Percentiles rank a stretch among this genome's conserved stretches.
Conservation (phyloP, 345 rosid species). For the Erodium maritimum region DNA sequence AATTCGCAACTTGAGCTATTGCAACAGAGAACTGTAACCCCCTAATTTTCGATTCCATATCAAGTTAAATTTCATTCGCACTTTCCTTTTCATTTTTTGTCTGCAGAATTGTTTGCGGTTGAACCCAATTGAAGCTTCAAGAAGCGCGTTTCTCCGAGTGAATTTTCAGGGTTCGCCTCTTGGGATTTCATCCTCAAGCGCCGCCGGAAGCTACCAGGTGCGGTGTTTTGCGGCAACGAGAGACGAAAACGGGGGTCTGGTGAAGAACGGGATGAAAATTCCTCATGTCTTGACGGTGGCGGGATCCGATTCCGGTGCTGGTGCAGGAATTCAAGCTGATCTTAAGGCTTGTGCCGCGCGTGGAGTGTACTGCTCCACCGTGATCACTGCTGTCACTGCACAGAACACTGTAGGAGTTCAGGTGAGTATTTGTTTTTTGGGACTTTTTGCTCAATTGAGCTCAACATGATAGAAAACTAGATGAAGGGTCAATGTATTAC, state of each 20-base stretch:
- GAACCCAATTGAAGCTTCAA: no score
- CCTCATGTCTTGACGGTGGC: slow-evolving; percentile 80
- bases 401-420: slow-evolving; percentile 90
- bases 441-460: background rate
- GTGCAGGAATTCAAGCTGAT: slow-evolving; percentile 97
- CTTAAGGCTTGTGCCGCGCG: slow-evolving; percentile 86
- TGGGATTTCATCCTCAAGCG: background rate
- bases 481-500: no score
- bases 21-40: no score
- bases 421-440: slow-evolving; percentile 18
- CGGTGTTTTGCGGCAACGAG: background rate
- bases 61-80: no score
- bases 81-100: background rate
- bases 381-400: slow-evolving; percentile 78
- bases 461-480: no score
- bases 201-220: background rate
- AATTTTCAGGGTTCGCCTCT: no score
- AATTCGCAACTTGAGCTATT: no score
- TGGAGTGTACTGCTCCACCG: slow-evolving; percentile 85
- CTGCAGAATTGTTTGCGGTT: no score
- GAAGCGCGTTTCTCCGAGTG: no score
- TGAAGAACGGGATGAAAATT: slow-evolving; percentile 14
- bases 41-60: no score
- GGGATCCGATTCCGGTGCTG: slow-evolving; percentile 91
- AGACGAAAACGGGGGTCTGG: slow-evolving; percentile 10